phyloP scores from a whole-genome alignment of 805 yeast genomes.

The Candida caryicola region DNA sequence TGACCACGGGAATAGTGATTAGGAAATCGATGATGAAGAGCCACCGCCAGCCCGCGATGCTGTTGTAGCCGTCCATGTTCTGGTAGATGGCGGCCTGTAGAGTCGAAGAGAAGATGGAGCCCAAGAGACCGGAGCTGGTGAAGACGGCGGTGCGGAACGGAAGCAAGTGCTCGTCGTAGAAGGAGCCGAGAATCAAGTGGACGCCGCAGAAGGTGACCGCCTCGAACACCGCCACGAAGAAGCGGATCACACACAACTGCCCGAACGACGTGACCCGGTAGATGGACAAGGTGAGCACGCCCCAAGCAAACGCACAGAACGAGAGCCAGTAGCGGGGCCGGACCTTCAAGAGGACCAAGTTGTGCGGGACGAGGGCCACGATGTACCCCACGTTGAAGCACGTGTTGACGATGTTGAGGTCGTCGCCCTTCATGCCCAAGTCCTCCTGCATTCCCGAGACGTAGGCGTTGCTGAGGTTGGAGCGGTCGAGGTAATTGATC shows the following conservation, averaged over 20 bases:
- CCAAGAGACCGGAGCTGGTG: slow-evolving; percentile 53
- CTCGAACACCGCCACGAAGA: slow-evolving; percentile 61
- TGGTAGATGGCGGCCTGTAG: slow-evolving; percentile 54
- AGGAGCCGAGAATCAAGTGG: slow-evolving; percentile 52
- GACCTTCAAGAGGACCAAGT: slow-evolving; percentile 48
- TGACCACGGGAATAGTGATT: slow-evolving; percentile 54
- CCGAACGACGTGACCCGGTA: slow-evolving; percentile 45
- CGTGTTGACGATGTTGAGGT: slow-evolving; percentile 52
- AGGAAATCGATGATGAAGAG: slow-evolving; percentile 60
- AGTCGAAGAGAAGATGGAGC: slow-evolving; percentile 52
- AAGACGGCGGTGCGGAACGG: slow-evolving; percentile 44
- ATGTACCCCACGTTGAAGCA: slow-evolving; percentile 61
- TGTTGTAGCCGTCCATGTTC: slow-evolving; percentile 45
- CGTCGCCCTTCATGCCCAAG: slow-evolving; percentile 44
- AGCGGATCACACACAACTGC: slow-evolving; percentile 56
- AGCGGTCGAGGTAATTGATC: slow-evolving; percentile 57
- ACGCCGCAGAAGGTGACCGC: slow-evolving; percentile 55
- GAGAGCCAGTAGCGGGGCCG: slow-evolving; percentile 58
- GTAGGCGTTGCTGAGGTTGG: slow-evolving; percentile 56
- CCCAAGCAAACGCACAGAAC: slow-evolving; percentile 57
- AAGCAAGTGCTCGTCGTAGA: slow-evolving; percentile 45
- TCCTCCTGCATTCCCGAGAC: slow-evolving; percentile 68
- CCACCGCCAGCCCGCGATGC: slow-evolving; percentile 45
- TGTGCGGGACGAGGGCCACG: slow-evolving; percentile 61
- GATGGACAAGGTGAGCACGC: slow-evolving; percentile 49